Conservation (phyloP, 2,329 filamentous ascomycete genomes). For the Annulohypoxylon truncatum region DNA sequence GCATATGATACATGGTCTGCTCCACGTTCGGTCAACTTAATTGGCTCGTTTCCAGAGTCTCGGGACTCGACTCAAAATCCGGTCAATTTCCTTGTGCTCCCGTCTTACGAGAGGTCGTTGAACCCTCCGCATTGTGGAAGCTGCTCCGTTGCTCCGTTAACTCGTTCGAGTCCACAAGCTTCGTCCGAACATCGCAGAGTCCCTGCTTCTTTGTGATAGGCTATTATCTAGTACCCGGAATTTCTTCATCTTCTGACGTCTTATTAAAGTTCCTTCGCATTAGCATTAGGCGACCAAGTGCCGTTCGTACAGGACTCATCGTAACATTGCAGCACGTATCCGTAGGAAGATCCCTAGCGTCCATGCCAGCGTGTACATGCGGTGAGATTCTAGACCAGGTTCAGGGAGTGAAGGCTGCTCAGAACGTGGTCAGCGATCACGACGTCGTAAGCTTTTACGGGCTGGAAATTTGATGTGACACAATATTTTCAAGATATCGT, state of each 20-base stretch:
- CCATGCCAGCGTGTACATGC: constrained; percentile 8
- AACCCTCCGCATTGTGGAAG: constrained; percentile 7
- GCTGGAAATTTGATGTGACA: constrained; percentile 5
- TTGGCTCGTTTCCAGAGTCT: constrained; percentile 32
- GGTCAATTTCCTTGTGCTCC: constrained; percentile 35
- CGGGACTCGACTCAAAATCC: constrained; percentile 26
- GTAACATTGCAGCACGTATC: constrained; percentile 27
- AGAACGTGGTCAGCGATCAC: constrained; percentile 17
- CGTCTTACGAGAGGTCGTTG: constrained; percentile 18
- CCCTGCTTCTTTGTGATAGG: neutral
- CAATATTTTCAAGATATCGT: constrained; percentile 1
- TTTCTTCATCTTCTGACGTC: constrained; percentile 5
- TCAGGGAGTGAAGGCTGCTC: neutral
- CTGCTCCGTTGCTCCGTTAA: neutral
- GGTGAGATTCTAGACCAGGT: neutral
- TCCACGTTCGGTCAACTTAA: constrained; percentile 16
- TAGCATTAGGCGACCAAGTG: neutral
- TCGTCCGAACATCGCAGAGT: constrained; percentile 7
- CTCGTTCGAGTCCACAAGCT: neutral
- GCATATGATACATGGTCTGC: constrained; percentile 24
- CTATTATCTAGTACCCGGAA: neutral
- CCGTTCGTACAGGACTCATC: constrained; percentile 20
- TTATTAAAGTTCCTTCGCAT: constrained; percentile 26
- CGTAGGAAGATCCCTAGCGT: constrained; percentile 26
- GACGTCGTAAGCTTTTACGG: constrained; percentile 19